A percentile compares a stretch with the other conserved stretches of the same genome.
phyloP scores from a whole-genome alignment of 2,329 filamentous ascomycete species.

The Cladosporium sp. region DNA sequence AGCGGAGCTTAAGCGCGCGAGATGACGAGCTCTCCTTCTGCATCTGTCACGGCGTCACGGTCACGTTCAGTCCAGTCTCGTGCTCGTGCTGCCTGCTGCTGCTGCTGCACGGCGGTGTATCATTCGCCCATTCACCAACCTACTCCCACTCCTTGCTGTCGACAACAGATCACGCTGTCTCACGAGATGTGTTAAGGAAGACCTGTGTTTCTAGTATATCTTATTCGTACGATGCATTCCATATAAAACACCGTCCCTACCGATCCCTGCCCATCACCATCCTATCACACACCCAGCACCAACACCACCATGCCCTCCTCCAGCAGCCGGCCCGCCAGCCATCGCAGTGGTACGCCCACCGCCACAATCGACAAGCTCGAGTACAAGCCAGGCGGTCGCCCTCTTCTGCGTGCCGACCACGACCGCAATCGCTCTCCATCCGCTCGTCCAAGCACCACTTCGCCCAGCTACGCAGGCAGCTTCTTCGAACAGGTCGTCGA shows the following conservation, averaged over 20 bases:
- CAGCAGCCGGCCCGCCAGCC: constrained; percentile 18
- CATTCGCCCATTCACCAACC: not conserved
- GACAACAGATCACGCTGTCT: not conserved
- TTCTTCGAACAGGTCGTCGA: constrained; percentile 63
- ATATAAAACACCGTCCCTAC: constrained; percentile 14
- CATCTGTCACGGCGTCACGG: not conserved
- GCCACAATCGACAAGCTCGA: constrained; percentile 52
- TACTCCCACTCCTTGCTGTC: not conserved
- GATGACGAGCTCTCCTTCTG: not conserved
- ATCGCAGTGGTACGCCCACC: constrained; percentile 9
- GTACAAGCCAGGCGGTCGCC: constrained; percentile 44
- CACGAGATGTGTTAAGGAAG: not conserved
- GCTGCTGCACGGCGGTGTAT: not conserved
- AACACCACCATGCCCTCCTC: constrained; percentile 18
- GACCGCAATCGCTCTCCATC: constrained; percentile 32
- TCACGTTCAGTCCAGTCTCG: constrained; percentile 2
- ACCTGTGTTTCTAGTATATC: not conserved
- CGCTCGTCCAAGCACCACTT: constrained; percentile 39
- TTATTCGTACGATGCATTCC: not conserved
- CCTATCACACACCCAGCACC: constrained; percentile 1
- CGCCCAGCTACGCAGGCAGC: constrained; percentile 50
- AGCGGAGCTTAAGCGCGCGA: constrained; percentile 3
- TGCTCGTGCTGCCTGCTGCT: not conserved
- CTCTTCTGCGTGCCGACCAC: constrained; percentile 42
- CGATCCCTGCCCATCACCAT: not conserved